phyloP scores from a whole-genome alignment of 805 yeast genomes.

The Nakazawaea siamensis region DNA sequence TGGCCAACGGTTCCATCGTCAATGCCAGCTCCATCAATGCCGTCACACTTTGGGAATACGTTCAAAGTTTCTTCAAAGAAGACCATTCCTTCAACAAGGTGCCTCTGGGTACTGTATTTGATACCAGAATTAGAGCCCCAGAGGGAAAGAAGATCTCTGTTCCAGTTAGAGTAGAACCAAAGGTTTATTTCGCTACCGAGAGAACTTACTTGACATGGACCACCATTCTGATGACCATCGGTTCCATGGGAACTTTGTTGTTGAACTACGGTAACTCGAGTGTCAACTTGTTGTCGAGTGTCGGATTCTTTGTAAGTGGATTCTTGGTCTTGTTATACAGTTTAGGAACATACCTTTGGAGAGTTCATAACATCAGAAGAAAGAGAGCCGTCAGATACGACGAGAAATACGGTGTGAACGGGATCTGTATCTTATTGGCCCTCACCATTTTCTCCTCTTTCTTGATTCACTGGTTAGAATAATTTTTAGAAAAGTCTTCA shows the following conservation, averaged over 20 bases:
- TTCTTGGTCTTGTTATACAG: constrained; percentile 67
- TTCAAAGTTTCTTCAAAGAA: constrained; percentile 15
- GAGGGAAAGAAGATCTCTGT: constrained; percentile 83
- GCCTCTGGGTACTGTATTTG: constrained; percentile 58
- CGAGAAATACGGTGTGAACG: constrained; percentile 80
- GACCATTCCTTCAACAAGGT: constrained; percentile 50
- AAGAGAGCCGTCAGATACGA: constrained; percentile 81
- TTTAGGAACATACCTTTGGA: constrained; percentile 64
- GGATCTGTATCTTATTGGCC: constrained; percentile 48
- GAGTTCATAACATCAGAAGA: constrained; percentile 75
- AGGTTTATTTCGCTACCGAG: constrained; percentile 98
- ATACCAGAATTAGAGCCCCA: constrained; percentile 58
- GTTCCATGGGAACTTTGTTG: constrained; percentile 83
- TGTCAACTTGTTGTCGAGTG: constrained; percentile 72
- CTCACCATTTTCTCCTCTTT: constrained; percentile 7
- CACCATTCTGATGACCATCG: constrained; percentile 79
- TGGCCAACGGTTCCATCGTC: background rate
- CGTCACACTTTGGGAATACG: background rate
- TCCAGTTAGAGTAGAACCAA: constrained; percentile 96
- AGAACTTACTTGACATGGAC: constrained; percentile 93
- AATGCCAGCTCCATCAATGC: background rate
- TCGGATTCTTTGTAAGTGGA: constrained; percentile 81
- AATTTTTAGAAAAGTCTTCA: no score
- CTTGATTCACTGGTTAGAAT: constrained; percentile 7
- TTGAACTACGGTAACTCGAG: constrained; percentile 70